phyloP scores from a whole-genome alignment of 257 asterid genomes.

The Przewalskia tangutica region DNA sequence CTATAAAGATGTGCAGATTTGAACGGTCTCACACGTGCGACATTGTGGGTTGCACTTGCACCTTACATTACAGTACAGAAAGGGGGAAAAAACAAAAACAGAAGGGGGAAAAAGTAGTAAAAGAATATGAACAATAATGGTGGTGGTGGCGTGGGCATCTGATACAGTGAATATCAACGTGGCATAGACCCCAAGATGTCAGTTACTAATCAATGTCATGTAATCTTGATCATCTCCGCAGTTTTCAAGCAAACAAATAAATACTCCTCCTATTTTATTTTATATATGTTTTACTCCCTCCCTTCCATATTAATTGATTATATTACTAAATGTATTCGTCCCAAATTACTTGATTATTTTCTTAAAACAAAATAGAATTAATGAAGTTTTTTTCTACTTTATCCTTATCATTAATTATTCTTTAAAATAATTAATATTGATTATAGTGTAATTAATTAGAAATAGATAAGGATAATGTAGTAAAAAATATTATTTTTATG shows the following conservation, averaged over 20 bases:
- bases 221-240: conserved; percentile 25
- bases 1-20: conserved; percentile 6
- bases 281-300: no score
- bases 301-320: no score
- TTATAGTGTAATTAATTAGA: no score
- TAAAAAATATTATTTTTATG: no score
- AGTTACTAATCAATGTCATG: conserved; percentile 28
- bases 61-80: not conserved
- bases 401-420: no score
- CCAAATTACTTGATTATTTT: no score
- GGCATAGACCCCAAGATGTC: conserved; percentile 22
- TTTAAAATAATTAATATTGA: no score
- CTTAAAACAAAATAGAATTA: no score
- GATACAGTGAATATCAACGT: conserved; percentile 22
- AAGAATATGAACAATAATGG: not conserved
- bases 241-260: not conserved
- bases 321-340: no score
- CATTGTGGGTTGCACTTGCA: conserved; percentile 25
- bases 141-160: not conserved
- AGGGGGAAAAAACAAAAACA: not conserved
- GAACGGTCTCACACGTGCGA: conserved; percentile 43
- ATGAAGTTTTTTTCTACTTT: no score
- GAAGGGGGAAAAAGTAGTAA: not conserved
- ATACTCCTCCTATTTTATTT: no score
- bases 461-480: no score